Base-by-base conservation (phyloP, 768 basidiomycete species). In the Dioszegia crocea region DNA sequence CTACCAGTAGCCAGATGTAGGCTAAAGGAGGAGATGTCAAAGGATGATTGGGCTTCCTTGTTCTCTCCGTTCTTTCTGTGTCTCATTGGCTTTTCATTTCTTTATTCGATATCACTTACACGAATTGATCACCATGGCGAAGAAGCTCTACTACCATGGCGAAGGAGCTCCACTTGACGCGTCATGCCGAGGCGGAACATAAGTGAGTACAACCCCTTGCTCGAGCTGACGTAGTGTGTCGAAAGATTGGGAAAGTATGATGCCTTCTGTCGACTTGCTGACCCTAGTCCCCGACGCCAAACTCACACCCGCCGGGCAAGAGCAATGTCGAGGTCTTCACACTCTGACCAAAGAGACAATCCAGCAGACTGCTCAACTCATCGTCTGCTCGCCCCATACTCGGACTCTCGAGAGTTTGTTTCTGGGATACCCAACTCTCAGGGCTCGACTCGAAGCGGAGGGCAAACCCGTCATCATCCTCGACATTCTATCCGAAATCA, bases 161-260 rank as follows among this genome's bases (percentile, higher is more conserved):
- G 3, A 74, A 71, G 46, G 49, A 57, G 45, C 55, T 74, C 24
- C 58, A 71, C 44, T 59, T 74, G 26, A 74, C 68, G 4, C 63
- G 74, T 12, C 73, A 76, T 56, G 72, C 67, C 31, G 64, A 73
- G 49, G 72, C 70, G 0, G 70, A 71, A 62, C 72, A 74, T 61
- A 74, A 70, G 67, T 73, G 52, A 59, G 71, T 64, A 1, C 26
- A 3, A 40, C 4, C 24, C 11, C 14, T 9, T 8, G 38, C 4
- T 29, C 3, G 19, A 23, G 33, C 36, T 27, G 16, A 51, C 12
- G 27, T 8, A 76, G 70, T 53, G 72, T 74, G 24, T 66, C 59
- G 1, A 52, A 64, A 4, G 76, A 77, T 36, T 73, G 62, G 40
- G 64, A 64, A 17, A 71, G 71, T 73, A 17, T 46, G 71, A 51